Base-by-base conservation (phyloP, 2,329 filamentous ascomycete genomes). In the Cephalotrichum gorgonifer region DNA sequence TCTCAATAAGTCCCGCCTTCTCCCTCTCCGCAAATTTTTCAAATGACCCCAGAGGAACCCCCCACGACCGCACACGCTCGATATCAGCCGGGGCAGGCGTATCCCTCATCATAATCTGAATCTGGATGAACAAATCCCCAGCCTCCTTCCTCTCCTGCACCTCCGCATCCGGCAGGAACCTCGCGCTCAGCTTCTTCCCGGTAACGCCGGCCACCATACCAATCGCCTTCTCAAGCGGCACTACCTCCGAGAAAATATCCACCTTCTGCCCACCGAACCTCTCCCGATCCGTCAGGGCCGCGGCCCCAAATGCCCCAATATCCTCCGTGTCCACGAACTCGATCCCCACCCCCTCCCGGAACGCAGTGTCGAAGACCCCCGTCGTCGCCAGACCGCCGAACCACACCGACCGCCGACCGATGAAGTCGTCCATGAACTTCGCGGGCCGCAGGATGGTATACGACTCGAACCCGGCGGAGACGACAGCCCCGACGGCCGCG, bases 361-460 rank as follows among this genome's bases (percentile, higher is more conserved):
- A 54, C 0, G 69, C 65, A 2, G 64, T 66, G 0, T 57, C 58
- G 52, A 69, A 70, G 22, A 63, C 57, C 0, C 69, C 68, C 3
- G 60, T 59, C 6, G 64, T 60, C 2, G 60, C 55, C 6, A 75
- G 58, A 0, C 63, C 66, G 0, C 64, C 61, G 50, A 69, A 73
- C 59, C 68, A 62, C 8, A 46, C 47, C 2, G 67, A 64, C 11
- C 67, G 59, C 3, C 73, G 73, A 4, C 58, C 50, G 4, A 76
- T 44, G 52, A 70, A 71, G 54, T 79, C 78, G 20, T 65, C 63
- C 68, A 75, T 73, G 62, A 79, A 78, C 54, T 64, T 68, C 1
- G 68, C 71, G 0, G 72, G 72, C 2, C 72, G 70, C 2, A 79
- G 56, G 22, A 78, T 65, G 0, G 74, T 76, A 67, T 69, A 77